Evolutionary conservation across 768 basidiomycete species (phyloP).

Genomic region (Bullera alba): DNA sequence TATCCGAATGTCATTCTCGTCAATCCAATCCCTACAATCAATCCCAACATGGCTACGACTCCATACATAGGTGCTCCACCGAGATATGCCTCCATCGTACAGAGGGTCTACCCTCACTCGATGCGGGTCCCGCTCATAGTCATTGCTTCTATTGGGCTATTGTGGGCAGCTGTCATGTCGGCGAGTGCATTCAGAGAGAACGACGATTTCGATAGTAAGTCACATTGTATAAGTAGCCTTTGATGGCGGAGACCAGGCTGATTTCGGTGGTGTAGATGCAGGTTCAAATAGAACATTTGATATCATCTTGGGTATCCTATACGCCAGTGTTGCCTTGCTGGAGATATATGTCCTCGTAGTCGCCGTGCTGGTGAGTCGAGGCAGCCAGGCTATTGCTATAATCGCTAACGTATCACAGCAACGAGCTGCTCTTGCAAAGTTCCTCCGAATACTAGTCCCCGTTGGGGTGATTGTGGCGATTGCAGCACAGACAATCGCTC

Average conservation of each 20-base stretch:
- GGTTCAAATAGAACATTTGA: constrained; percentile 20
- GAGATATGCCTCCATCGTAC: constrained; percentile 10
- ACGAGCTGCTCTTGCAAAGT: constrained; percentile 19
- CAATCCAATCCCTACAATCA: too few species aligned
- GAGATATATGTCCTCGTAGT: constrained; percentile 25
- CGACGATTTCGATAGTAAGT: constrained; percentile 13
- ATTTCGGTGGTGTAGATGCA: constrained; percentile 10
- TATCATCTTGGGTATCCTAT: constrained; percentile 29
- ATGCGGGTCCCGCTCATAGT: constrained; percentile 30
- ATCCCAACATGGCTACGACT: too few species aligned
- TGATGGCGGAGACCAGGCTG: background rate
- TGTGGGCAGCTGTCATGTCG: constrained; percentile 34
- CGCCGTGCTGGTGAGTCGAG: constrained; percentile 20
- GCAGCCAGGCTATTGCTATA: background rate
- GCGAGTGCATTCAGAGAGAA: constrained; percentile 18
- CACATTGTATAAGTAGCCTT: background rate
- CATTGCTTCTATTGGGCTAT: constrained; percentile 26
- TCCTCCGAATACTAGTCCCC: constrained; percentile 30
- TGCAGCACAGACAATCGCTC: constrained; percentile 20
- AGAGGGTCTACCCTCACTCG: constrained; percentile 30
- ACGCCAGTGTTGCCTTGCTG: constrained; percentile 25
- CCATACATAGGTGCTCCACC: constrained; percentile 25
- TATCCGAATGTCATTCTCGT: too few species aligned
- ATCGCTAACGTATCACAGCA: constrained; percentile 16
- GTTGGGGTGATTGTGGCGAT: constrained; percentile 29